phyloP scores from a whole-genome alignment of 1,284 basidiomycete species.

The Meripilus lineatus region DNA sequence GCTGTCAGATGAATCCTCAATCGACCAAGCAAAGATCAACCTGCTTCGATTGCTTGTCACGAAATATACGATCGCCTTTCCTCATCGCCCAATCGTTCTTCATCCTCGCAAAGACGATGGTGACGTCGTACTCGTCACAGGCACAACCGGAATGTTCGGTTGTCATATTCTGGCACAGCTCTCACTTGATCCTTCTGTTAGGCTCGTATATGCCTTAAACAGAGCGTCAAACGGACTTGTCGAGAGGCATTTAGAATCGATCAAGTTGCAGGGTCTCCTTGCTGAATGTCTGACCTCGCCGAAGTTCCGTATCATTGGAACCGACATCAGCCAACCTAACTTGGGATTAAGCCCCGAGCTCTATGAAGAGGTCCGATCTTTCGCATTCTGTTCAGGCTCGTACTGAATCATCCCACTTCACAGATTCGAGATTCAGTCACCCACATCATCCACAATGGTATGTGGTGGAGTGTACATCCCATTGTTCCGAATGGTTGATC shows the following conservation, averaged over 20 bases:
- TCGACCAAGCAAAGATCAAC: too few relatives aligned
- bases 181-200: conserved; percentile 42
- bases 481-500: not conserved
- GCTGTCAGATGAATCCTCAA: too few relatives aligned
- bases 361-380: conserved; percentile 6
- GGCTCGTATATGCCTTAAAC: conserved; percentile 13
- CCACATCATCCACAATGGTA: conserved; percentile 16
- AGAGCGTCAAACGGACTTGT: not conserved
- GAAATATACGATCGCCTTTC: too few relatives aligned
- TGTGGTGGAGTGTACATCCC: not conserved
- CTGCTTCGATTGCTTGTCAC: too few relatives aligned
- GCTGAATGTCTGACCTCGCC: conserved; percentile 1
- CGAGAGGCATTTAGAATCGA: conserved; percentile 5
- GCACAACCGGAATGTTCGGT: conserved; percentile 10
- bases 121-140: conserved; percentile 11
- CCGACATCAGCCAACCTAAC: conserved; percentile 6
- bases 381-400: too few relatives aligned
- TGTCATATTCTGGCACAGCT: conserved; percentile 9
- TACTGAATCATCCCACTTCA: not conserved
- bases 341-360: conserved; percentile 6
- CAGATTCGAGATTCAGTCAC: conserved; percentile 11
- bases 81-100: conserved; percentile 5
- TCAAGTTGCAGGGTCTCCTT: conserved; percentile 4
- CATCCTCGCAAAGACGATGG: not conserved
- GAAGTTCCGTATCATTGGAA: conserved; percentile 7